These are phyloP conservation scores for Coemansia sp. DNA, from an alignment of 192 early-diverging fungal genomes.

Conservation along the genomic window DNA sequence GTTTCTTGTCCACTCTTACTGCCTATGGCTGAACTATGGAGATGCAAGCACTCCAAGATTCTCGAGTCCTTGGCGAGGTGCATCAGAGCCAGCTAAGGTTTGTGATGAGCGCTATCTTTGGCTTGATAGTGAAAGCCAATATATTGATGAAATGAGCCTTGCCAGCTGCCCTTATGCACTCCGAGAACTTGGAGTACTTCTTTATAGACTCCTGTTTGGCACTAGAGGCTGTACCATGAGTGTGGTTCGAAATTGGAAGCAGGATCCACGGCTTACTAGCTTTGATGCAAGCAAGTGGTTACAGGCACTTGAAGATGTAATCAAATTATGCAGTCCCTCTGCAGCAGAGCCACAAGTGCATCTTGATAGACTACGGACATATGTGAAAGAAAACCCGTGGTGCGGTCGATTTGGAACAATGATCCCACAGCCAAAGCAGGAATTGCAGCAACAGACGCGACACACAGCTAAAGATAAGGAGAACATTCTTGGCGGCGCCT, in stretches of 20 bases:
- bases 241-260: neutral
- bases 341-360: neutral
- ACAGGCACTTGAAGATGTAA: neutral
- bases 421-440: neutral
- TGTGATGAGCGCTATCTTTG: neutral
- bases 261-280: neutral
- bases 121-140: neutral
- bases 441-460: neutral
- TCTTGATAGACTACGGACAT: neutral
- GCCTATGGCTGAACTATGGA: conserved; percentile 5
- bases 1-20: conserved; percentile 4
- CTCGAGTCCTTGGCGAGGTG: neutral
- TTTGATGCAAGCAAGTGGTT: neutral
- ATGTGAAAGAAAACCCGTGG: neutral
- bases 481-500: neutral
- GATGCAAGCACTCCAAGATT: neutral
- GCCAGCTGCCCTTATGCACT: neutral
- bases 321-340: neutral
- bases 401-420: neutral
- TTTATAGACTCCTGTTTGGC: neutral
- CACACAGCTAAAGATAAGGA: neutral
- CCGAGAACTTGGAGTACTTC: neutral
- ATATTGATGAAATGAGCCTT: neutral
- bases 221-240: neutral
- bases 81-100: neutral